These are phyloP conservation scores for Proliferodiscus dingleyae DNA, from an alignment of 2,329 filamentous ascomycete genomes.

Conservation along the genomic window DNA sequence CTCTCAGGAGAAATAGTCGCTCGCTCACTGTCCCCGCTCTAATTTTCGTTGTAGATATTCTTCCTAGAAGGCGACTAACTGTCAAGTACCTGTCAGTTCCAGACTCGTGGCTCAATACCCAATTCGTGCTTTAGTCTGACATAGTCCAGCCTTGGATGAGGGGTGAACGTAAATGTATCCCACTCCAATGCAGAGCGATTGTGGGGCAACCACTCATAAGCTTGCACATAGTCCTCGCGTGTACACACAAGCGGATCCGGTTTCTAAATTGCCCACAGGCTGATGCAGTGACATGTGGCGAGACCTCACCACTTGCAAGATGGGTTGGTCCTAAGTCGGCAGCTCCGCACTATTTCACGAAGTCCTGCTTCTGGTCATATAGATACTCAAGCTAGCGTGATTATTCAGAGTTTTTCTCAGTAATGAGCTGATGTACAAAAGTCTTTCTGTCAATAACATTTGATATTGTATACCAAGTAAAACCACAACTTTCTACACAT, in stretches of 20 bases:
- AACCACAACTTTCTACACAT: no score
- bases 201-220: slow-evolving; percentile 12
- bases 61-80: not conserved
- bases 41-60: not conserved
- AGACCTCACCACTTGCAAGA: slow-evolving; percentile 10
- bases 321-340: slow-evolving; percentile 2
- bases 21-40: not conserved
- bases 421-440: no score
- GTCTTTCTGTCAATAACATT: no score
- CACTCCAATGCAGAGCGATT: slow-evolving; percentile 3
- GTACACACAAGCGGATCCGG: not conserved
- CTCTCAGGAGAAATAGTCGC: not conserved
- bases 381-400: no score
- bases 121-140: not conserved
- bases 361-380: no score
- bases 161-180: not conserved
- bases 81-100: not conserved
- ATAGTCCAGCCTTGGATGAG: not conserved
- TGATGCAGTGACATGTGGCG: slow-evolving; percentile 18
- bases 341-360: no score
- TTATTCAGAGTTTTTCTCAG: no score
- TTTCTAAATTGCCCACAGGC: slow-evolving; percentile 13
- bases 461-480: no score
- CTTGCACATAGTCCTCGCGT: slow-evolving; percentile 13
- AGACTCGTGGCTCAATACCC: not conserved